Evolutionary conservation across 371 early-diverging fungal species (phyloP).

Genomic region (Mortierella polycephala): DNA sequence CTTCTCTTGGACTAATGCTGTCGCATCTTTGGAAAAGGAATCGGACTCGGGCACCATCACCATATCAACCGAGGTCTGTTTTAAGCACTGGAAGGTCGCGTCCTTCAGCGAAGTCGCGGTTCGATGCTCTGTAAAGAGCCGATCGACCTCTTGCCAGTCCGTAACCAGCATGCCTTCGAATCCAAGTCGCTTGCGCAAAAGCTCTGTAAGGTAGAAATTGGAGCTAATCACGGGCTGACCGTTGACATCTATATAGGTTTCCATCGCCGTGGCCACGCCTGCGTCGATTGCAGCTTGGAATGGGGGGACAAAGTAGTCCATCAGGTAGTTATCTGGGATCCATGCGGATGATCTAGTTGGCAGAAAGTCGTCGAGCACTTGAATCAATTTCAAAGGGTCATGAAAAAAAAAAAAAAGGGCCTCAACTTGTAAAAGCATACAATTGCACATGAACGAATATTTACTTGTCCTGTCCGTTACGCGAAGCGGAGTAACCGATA

Average conservation of each 20-base stretch:
- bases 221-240: constrained; percentile 71
- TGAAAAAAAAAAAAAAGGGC: neutral
- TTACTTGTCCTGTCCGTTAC: constrained; percentile 71
- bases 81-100: constrained; percentile 60
- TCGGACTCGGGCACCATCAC: constrained; percentile 70
- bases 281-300: constrained; percentile 74
- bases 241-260: constrained; percentile 74
- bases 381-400: neutral
- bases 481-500: constrained; percentile 60
- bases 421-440: neutral
- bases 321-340: constrained; percentile 65
- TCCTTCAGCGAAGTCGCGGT: constrained; percentile 61
- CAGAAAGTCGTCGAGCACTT: neutral
- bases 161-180: constrained; percentile 76
- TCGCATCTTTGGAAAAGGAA: constrained; percentile 58
- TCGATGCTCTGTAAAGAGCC: constrained; percentile 63
- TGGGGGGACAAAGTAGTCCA: constrained; percentile 72
- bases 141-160: constrained; percentile 73
- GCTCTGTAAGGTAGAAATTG: constrained; percentile 60
- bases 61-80: constrained; percentile 71
- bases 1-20: constrained; percentile 55
- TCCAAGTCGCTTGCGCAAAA: constrained; percentile 67
- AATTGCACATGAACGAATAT: constrained; percentile 4
- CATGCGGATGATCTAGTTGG: constrained; percentile 54
- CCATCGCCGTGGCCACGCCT: constrained; percentile 77